A percentile compares a stretch with the other conserved stretches of the same genome.
Conservation (phyloP, 1,284 basidiomycete genomes). For the Amylostereum areolatum region DNA sequence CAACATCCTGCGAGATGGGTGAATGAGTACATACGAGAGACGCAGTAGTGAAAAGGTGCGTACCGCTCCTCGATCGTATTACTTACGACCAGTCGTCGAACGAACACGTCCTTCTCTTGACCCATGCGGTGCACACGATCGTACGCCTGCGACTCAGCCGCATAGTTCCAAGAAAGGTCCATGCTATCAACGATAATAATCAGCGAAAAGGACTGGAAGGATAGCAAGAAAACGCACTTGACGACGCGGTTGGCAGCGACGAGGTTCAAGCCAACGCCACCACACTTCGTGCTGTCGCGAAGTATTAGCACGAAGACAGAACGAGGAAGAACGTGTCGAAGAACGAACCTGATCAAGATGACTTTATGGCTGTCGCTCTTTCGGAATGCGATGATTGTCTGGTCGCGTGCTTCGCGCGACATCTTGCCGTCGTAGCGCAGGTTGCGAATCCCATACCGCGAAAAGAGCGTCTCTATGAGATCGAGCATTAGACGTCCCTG, state of each 20-base stretch:
- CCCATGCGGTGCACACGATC: conserved; percentile 67
- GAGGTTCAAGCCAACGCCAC: conserved; percentile 63
- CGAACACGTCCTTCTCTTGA: conserved; percentile 60
- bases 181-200: conserved; percentile 33
- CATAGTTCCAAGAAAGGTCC: conserved; percentile 69
- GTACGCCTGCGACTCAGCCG: conserved; percentile 59
- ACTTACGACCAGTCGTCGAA: conserved; percentile 61
- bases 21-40: too few relatives aligned
- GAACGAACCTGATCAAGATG: conserved; percentile 52
- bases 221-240: conserved; percentile 36
- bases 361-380: conserved; percentile 48
- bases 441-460: conserved; percentile 49
- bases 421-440: conserved; percentile 64
- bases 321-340: not conserved
- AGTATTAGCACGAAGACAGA: not conserved
- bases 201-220: not conserved
- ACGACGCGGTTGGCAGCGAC: conserved; percentile 62
- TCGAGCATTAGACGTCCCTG: conserved; percentile 73
- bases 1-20: conserved; percentile 41
- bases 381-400: conserved; percentile 44
- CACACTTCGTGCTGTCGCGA: conserved; percentile 49
- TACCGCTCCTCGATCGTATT: conserved; percentile 68
- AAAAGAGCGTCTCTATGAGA: conserved; percentile 51
- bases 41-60: conserved; percentile 10
- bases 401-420: conserved; percentile 46